Base-by-base conservation (phyloP, 768 basidiomycete genomes). In the Leccinellum rugosiceps region DNA sequence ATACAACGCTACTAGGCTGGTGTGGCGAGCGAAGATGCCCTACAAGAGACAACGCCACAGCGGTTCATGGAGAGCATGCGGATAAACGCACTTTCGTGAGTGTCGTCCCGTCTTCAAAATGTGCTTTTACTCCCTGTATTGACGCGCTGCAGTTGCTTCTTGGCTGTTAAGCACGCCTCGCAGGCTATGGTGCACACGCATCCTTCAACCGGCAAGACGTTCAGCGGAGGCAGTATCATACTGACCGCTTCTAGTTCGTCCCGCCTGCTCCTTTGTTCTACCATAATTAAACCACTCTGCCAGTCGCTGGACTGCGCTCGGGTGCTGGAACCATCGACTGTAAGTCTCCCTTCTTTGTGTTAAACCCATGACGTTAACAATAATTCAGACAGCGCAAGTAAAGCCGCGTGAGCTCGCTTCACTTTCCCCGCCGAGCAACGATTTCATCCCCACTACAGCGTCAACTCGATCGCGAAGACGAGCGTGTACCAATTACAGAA, bases 391-490 rank as follows among this genome's bases (percentile, higher is more conserved):
- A 94, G 92, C 64, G 93, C 93, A 52, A 91, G 90, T 64, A 97
- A 97, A 77, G 90, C 94, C 31, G 92, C 92, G 92, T 94, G 67
- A 74, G 87, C 76, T 51, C 17, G 4, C 13, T 50, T 26, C 35
- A 9, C 50, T 28, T 41, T 49, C 52, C 6, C 46, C 38, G 14
- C 54, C 23, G 8, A 52, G 19, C 4, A 31, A 49, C 34, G 49
- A 52, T 52, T 56, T 56, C 35, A 67, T n/a, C 46, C 52, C 34
- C 25, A 23, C 44, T 38, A 17, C 60, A 94, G 90, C 11, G 94
- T 97, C 23, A 93, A 92, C 69, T 92, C 86, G 46, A 85, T 96
- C 63, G 94, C 92, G 8, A 83, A 92, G 67, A 94, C 90, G 4
- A 78, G 85, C 11, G 83, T 85, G 5, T 91, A 87, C 70, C 90